These are phyloP conservation scores for Pseudozyma hubeiensis DNA, from an alignment of 1,284 basidiomycete species.

Conservation along the genomic window DNA sequence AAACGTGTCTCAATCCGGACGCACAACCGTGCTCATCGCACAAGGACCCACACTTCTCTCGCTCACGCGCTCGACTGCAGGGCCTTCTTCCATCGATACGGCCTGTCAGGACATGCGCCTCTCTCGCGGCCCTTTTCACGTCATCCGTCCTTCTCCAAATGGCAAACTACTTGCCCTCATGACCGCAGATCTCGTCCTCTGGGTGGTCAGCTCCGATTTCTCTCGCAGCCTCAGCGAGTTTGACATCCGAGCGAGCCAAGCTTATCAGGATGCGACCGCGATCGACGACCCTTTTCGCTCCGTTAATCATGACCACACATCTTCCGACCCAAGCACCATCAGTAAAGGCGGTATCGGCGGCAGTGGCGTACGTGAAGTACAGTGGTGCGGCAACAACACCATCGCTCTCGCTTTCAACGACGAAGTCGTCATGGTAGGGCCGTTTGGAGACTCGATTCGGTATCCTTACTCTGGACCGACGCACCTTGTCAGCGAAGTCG, in stretches of 20 bases:
- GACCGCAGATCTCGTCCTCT: constrained; percentile 79
- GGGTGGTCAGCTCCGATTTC: constrained; percentile 94
- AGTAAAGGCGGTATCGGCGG: constrained; percentile 50
- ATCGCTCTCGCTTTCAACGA: constrained; percentile 86
- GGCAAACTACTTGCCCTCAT: constrained; percentile 90
- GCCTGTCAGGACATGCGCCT: constrained; percentile 72
- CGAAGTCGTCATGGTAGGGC: constrained; percentile 87
- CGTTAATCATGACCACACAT: not conserved
- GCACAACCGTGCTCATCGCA: constrained; percentile 42
- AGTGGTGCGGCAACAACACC: constrained; percentile 97
- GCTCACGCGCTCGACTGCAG: constrained; percentile 41
- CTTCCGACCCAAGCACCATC: not conserved
- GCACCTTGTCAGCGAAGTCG: constrained; percentile 84
- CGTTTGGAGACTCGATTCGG: constrained; percentile 88
- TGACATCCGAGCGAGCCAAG: constrained; percentile 66
- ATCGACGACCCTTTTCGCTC: constrained; percentile 39
- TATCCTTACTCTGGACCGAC: constrained; percentile 83
- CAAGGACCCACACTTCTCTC: constrained; percentile 42
- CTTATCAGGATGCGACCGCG: constrained; percentile 37
- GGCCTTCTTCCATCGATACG: constrained; percentile 43
- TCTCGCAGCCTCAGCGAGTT: constrained; percentile 88
- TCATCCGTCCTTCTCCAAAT: constrained; percentile 88
- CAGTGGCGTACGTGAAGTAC: constrained; percentile 70
- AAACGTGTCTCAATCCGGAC: constrained; percentile 30
- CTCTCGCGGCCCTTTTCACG: constrained; percentile 86